Evolutionary conservation across 768 basidiomycete genomes (phyloP).

Genomic region (Lentinula aciculospora): DNA sequence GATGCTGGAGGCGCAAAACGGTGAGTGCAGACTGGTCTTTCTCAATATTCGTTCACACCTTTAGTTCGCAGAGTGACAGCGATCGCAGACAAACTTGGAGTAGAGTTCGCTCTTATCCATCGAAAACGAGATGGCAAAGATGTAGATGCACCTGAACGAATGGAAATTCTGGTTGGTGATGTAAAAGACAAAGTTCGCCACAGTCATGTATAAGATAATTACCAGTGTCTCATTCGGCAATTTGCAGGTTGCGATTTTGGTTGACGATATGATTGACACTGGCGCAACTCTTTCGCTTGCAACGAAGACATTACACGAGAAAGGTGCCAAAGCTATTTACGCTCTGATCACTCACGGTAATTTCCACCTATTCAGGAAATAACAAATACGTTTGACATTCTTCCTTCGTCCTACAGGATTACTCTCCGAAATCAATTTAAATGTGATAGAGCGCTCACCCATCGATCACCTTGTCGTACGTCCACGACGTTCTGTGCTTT

Average conservation of each 20-base stretch:
- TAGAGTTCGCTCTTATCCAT: conserved; percentile 96
- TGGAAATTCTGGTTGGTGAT: conserved; percentile 94
- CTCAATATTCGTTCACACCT: background rate
- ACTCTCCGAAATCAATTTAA: conserved; percentile 72
- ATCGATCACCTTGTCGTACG: conserved; percentile 83
- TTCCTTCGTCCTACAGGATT: conserved; percentile 44
- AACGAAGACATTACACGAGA: conserved; percentile 78
- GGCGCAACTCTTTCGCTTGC: conserved; percentile 87
- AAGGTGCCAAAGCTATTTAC: conserved; percentile 82
- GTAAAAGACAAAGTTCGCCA: conserved; percentile 76
- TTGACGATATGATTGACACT: conserved; percentile 99
- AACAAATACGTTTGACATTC: too few relatives aligned
- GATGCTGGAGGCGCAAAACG: conserved; percentile 99
- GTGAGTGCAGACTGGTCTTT: conserved; percentile 39
- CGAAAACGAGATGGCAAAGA: conserved; percentile 74
- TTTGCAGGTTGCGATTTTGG: conserved; percentile 78
- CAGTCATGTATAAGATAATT: background rate
- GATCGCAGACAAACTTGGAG: conserved; percentile 91
- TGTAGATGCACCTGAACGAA: conserved; percentile 63
- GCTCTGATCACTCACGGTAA: conserved; percentile 91
- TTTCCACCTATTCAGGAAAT: conserved; percentile 14
- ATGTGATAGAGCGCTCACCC: conserved; percentile 61
- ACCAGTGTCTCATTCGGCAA: conserved; percentile 5
- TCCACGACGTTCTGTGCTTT: conserved; percentile 7
- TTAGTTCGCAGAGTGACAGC: conserved; percentile 68